Evolutionary conservation across 495 filamentous ascomycete species (phyloP), one percentile per base, ranked within the genome.

Genomic region (Penicillium fimorum): DNA sequence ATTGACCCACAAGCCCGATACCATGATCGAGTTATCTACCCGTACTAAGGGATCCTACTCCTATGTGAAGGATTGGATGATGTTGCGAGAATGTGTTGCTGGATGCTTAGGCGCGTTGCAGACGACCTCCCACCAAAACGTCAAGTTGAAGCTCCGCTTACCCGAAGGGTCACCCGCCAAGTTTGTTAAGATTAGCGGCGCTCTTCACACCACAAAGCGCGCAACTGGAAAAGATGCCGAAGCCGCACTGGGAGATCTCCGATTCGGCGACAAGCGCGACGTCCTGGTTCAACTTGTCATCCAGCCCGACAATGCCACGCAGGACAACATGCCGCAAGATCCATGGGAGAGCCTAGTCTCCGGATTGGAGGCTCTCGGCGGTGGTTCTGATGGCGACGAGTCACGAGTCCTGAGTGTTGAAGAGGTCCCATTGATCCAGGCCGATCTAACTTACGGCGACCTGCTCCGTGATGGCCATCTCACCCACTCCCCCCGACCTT

Each of bases 41-140:
- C 83, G 93, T 50, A 99, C 94, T 7, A 99, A 97, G 73, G 94
- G 92, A 4, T 92, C 91, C 17, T 99, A 97, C 64, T 92, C 92
- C 5, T 99, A 97, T 65, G 92, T 97, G 64, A 97, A 97, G 71
- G 94, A 99, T 69, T 99, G 94, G 94, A 99, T 97, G 94, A 97
- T 97, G 92, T 81, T 99, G 32, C 86, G 94, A 18, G 94, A 99
- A 70, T 99, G 95, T 71, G 82, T 97, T 45, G 95, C 94, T 17
- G 94, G 94, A 24, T 97, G 95, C 67, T 74, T 99, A 35, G 94
- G 94, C 40, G 85, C 91, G n/a, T 78, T 97, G 62, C 94, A 99
- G 71, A 91, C 90, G 0, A 87, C 91, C 18, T 97, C 95, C n/a
- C 94, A 99, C 73, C 95, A 97, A 69, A 99, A 97, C 67, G 94